Evolutionary conservation across 1,284 basidiomycete genomes (phyloP).

Genomic region (Cutaneotrichosporon sp.): DNA sequence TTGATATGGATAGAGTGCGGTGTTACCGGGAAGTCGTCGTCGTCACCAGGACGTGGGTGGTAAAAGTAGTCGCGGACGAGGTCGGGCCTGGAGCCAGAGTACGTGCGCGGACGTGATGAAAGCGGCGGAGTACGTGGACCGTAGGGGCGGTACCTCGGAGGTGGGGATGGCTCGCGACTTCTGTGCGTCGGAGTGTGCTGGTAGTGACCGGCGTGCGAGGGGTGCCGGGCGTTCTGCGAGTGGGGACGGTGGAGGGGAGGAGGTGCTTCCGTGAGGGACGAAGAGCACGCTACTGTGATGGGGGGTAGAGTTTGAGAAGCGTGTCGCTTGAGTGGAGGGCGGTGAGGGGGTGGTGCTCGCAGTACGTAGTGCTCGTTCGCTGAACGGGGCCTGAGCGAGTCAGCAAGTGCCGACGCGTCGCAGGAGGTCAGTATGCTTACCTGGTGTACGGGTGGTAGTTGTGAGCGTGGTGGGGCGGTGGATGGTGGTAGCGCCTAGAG

Average conservation of each 20-base stretch:
- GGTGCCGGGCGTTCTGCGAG: neutral
- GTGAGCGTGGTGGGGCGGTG: constrained; percentile 9
- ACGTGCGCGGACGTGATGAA: neutral
- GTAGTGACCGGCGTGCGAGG: neutral
- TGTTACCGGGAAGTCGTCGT: constrained; percentile 17
- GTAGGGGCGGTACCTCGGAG: neutral
- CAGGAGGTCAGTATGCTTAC: constrained; percentile 7
- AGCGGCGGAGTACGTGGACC: neutral
- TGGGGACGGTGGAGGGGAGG: constrained; percentile 6
- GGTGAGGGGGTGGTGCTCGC: constrained; percentile 1
- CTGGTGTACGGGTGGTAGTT: constrained; percentile 14
- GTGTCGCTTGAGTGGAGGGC: neutral
- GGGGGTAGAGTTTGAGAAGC: neutral
- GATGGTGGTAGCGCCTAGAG: neutral
- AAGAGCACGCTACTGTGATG: neutral
- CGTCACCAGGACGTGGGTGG: neutral
- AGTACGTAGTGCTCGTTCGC: constrained; percentile 1
- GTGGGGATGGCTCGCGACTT: neutral
- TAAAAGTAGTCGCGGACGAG: neutral
- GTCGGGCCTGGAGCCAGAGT: neutral
- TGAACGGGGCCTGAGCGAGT: neutral
- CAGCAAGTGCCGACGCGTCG: neutral
- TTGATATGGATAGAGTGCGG: constrained; percentile 16
- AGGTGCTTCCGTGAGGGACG: constrained; percentile 6
- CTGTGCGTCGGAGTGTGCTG: constrained; percentile 1